Conservation (phyloP, 2,329 filamentous ascomycete species). For the Arthrobotrys sphaeroides region DNA sequence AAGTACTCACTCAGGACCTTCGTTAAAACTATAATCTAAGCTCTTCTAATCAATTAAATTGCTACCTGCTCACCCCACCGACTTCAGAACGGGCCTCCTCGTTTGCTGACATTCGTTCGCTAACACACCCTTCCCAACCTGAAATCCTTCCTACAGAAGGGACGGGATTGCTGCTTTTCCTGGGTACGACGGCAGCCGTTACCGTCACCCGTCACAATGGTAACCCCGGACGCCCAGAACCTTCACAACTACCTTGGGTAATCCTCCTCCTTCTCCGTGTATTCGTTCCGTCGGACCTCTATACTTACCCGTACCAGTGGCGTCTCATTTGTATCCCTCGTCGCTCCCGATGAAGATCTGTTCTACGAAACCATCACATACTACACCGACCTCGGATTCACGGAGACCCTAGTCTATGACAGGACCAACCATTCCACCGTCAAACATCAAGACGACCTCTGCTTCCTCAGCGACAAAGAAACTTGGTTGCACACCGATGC, state of each 20-base stretch:
- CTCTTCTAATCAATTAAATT: background rate
- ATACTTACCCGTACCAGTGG: slow-evolving; percentile 48
- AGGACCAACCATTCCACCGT: slow-evolving; percentile 51
- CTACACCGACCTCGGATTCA: slow-evolving; percentile 58
- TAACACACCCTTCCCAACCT: background rate
- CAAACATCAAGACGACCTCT: slow-evolving; percentile 56
- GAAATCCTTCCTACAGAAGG: slow-evolving; percentile 8
- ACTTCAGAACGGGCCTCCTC: background rate
- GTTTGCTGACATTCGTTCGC: background rate
- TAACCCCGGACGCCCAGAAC: slow-evolving; percentile 55
- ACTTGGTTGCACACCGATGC: slow-evolving; percentile 57
- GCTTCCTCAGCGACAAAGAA: slow-evolving; percentile 57
- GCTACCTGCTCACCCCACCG: background rate
- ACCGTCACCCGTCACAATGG: slow-evolving; percentile 34
- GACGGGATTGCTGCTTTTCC: slow-evolving; percentile 16
- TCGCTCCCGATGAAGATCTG: slow-evolving; percentile 57
- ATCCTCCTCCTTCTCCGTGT: slow-evolving; percentile 22
- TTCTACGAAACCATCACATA: slow-evolving; percentile 57
- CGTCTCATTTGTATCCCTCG: slow-evolving; percentile 57
- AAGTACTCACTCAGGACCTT: too few species aligned
- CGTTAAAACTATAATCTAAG: too few species aligned
- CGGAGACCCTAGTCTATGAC: slow-evolving; percentile 57
- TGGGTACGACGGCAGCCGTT: background rate
- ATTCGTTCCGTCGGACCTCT: background rate
- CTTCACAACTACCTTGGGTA: slow-evolving; percentile 56